Base-by-base conservation (phyloP, 805 yeast genomes). In the Spathaspora sp. region DNA sequence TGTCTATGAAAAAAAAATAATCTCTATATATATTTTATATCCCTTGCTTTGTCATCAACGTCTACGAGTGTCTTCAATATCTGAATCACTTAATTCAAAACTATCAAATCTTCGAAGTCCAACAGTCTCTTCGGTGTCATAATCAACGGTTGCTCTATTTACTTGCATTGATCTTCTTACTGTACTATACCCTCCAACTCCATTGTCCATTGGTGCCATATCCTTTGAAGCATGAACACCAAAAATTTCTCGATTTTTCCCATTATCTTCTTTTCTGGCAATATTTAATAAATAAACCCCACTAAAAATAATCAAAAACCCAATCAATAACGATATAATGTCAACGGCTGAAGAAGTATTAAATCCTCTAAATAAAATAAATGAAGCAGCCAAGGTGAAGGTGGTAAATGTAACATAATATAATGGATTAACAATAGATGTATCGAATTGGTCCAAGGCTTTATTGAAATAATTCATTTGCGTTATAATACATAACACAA, bases 401-500 rank as follows among this genome's bases (percentile, higher is more conserved):
- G 97, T 89, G 39, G 97, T 90, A 72, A 90, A 91, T 1, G 96
- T 84, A 50, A 90, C 97, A 63, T 91, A 90, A 72, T 90, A 90
- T 54, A 90, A 75, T 31, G 97, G 97, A 67, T 90, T 90, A 51
- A 90, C 97, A 59, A 90, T 88, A 0, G 96, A 87, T 5, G 97
- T 90, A 66, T 91, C 97, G 61, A 90, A 90, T 67, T 89, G 96
- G 60, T 92, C 97, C 63, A 90, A 77, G 0, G 97, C 97, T 73
- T 89, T 91, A 77, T 90, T 90, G 76, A 90, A 89, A 66, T 88
- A 90, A 73, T 89, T 90, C 97, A 90, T 90, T 69, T 90, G 97
- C 5, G 96, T 89, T 60, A 87, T 61, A 58, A 90, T 91, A 69
- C 97, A 90, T 42, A 86, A 78, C 8, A 76, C 87, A 52, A 90